These are phyloP conservation scores for Pseudocercospora cruenta DNA, from an alignment of 2,329 filamentous ascomycete genomes.

Conservation along the genomic window DNA sequence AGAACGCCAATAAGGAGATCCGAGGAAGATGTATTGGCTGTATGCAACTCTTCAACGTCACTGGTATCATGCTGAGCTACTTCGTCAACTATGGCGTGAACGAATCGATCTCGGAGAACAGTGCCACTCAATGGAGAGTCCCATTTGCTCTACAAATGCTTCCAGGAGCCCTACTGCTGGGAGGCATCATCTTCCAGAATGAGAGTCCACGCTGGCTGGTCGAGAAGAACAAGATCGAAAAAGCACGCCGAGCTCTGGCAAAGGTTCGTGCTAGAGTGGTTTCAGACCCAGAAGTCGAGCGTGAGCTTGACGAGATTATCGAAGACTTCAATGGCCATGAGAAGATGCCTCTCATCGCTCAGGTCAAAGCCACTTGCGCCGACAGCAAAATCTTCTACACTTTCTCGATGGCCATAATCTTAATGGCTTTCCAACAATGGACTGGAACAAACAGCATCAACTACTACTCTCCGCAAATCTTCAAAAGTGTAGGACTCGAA, in stretches of 20 bases:
- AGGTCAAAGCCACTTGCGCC: slow-evolving; percentile 44
- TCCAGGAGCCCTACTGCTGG: slow-evolving; percentile 54
- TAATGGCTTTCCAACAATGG: slow-evolving; percentile 48
- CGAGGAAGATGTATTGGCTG: slow-evolving; percentile 36
- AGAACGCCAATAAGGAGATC: slow-evolving; percentile 48
- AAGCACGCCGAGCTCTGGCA: slow-evolving; percentile 48
- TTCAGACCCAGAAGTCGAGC: slow-evolving; percentile 42
- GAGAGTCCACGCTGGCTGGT: slow-evolving; percentile 60
- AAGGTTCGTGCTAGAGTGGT: slow-evolving; percentile 42
- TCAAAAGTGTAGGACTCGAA: slow-evolving; percentile 46
- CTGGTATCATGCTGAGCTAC: slow-evolving; percentile 55
- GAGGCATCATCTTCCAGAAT: slow-evolving; percentile 56
- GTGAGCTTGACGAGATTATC: slow-evolving; percentile 50
- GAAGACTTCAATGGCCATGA: slow-evolving; percentile 50
- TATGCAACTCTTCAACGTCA: slow-evolving; percentile 43
- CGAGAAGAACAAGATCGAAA: slow-evolving; percentile 53
- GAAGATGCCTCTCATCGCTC: slow-evolving; percentile 44
- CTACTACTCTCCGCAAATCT: slow-evolving; percentile 51
- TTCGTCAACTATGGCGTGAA: slow-evolving; percentile 59
- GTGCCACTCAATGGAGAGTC: slow-evolving; percentile 57
- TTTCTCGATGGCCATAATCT: slow-evolving; percentile 46
- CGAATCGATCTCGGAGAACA: slow-evolving; percentile 46
- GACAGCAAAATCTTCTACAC: slow-evolving; percentile 47
- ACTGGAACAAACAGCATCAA: slow-evolving; percentile 44
- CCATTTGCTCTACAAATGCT: slow-evolving; percentile 58